Evolutionary conservation across 2,329 filamentous ascomycete genomes (phyloP).

Genomic region (Phyllachora maydis): DNA sequence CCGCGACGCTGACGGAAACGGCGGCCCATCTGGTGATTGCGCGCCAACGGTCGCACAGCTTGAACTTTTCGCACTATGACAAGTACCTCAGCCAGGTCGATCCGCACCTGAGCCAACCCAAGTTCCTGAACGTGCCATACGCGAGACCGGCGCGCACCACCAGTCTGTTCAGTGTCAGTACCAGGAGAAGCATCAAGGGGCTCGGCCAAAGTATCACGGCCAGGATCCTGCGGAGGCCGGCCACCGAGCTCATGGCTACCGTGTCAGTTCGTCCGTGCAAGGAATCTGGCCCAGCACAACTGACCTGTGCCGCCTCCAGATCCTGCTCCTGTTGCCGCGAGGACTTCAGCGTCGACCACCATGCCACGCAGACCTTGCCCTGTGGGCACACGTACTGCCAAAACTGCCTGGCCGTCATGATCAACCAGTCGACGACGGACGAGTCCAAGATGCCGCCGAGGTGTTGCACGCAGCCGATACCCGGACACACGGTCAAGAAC

Average conservation of each 20-base stretch:
- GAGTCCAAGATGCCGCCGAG: slow-evolving; percentile 41
- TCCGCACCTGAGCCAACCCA: slow-evolving; percentile 19
- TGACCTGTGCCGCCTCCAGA: too few relatives aligned
- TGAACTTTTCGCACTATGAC: slow-evolving; percentile 30
- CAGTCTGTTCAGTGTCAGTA: slow-evolving; percentile 22
- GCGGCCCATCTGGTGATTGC: slow-evolving; percentile 8
- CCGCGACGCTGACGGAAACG: slow-evolving; percentile 6
- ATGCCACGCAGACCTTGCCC: slow-evolving; percentile 24
- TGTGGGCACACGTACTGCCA: slow-evolving; percentile 39
- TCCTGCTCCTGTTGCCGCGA: slow-evolving; percentile 36
- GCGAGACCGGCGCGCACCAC: slow-evolving; percentile 11
- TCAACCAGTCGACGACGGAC: slow-evolving; percentile 30
- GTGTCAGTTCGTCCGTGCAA: slow-evolving; percentile 10
- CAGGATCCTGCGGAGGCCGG: slow-evolving; percentile 17
- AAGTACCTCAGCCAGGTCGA: slow-evolving; percentile 24
- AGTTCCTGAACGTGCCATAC: slow-evolving; percentile 12
- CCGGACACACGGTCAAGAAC: slow-evolving; percentile 22
- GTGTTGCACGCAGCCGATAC: slow-evolving; percentile 36
- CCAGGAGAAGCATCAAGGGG: slow-evolving; percentile 21
- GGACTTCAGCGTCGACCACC: slow-evolving; percentile 20
- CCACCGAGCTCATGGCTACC: slow-evolving; percentile 3
- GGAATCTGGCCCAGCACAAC: slow-evolving; percentile 2
- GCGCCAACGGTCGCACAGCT: slow-evolving; percentile 14
- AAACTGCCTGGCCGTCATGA: slow-evolving; percentile 28
- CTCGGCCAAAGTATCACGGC: slow-evolving; percentile 23